Base-by-base conservation (phyloP, 495 filamentous ascomycete species). In the Corynascus novoguineensis region DNA sequence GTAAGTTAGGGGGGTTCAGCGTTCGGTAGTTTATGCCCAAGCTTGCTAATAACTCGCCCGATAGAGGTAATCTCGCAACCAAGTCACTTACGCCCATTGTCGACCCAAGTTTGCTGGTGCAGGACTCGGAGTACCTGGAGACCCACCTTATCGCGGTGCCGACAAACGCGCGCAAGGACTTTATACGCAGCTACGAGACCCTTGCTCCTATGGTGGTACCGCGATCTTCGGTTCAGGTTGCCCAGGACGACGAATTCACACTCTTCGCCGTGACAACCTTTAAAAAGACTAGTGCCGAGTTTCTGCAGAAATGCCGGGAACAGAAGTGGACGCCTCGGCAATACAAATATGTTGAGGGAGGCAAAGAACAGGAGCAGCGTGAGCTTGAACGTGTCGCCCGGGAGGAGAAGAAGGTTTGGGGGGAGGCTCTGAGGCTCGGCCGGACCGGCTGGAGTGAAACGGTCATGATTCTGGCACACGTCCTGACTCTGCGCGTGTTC, bases 391-490 rank as follows among this genome's bases (percentile, higher is more conserved):
- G 84, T 48, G 84, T 96, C 34, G 77, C 80, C 51, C 84, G 81
- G 52, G 87, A 95, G 64, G 90, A 95, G 74, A 77, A 83, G 67
- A 95, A 91, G 73, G 73, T 95, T 4, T 93, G 88, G 84, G 88
- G 87, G 4, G 91, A 97, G 73, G 90, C 90, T n/a, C 68, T 98
- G 65, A 77, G 89, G 48, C 76, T 96, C 47, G 89, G 85, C 8
- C 78, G 89, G 59, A 95, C 88, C 21, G 89, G 88, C 27, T 97
- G 92, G 81, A 90, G 90, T 62, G 95, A 98, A 70, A 83, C 84
- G 47, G 90, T 95, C 57, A 96, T 96, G 90, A 86, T 90, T 53
- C 95, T 89, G 92, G 76, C 91, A 11, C 95, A 97, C 70, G 88
- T 93, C 15, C 77, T 97, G 67, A 86, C 92, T 5, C 75, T 98